Conservation (phyloP, 2,329 filamentous ascomycete genomes). For the Colletotrichum cordylinicola region DNA sequence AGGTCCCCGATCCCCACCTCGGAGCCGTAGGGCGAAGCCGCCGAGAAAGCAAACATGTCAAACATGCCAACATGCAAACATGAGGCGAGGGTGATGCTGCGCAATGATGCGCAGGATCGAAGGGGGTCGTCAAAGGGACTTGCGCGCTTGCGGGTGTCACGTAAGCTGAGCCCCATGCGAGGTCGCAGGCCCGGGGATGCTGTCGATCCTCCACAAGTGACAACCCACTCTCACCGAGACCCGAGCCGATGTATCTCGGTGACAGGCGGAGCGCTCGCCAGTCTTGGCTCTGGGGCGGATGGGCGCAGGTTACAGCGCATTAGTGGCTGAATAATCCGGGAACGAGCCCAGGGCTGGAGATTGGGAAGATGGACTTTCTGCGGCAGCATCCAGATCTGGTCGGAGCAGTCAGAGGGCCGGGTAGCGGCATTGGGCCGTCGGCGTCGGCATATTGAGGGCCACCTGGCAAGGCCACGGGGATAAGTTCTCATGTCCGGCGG, state of each 20-base stretch:
- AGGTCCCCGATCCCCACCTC: not conserved
- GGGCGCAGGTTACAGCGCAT: slow-evolving; percentile 11
- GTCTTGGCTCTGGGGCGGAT: not conserved
- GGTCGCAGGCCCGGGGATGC: not conserved
- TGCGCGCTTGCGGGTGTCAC: not conserved
- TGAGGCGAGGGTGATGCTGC: not conserved
- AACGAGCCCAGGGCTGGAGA: not conserved
- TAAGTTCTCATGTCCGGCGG: not conserved
- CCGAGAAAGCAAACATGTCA: not conserved
- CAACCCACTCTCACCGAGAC: slow-evolving; percentile 1
- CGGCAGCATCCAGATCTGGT: not conserved
- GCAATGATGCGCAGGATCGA: not conserved
- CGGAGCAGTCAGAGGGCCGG: not conserved
- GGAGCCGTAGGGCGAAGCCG: not conserved
- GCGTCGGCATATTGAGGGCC: not conserved
- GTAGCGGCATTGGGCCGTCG: not conserved
- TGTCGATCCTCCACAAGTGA: slow-evolving; percentile 21
- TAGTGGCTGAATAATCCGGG: slow-evolving; percentile 1
- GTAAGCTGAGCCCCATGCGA: not conserved
- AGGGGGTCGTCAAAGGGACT: not conserved
- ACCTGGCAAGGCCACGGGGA: not conserved
- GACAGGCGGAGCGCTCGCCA: slow-evolving; percentile 4
- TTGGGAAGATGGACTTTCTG: not conserved
- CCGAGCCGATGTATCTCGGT: slow-evolving; percentile 18
- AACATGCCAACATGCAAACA: not conserved